Conservation (phyloP, 1,284 basidiomycete genomes). For the Naganishia albida region DNA sequence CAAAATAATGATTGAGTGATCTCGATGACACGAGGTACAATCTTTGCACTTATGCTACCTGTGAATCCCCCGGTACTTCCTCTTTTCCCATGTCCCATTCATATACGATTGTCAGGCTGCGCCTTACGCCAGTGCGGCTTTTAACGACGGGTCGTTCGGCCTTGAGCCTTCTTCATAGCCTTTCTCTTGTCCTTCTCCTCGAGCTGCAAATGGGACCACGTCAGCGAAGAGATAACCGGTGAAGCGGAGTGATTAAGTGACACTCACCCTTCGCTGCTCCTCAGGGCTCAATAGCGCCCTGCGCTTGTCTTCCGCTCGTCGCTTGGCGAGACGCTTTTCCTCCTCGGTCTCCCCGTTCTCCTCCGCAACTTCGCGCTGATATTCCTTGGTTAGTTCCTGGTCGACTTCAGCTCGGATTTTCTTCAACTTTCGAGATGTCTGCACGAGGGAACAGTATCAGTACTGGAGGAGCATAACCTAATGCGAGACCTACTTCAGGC, state of each 20-base stretch:
- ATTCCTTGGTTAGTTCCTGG: constrained; percentile 47
- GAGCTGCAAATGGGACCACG: constrained; percentile 54
- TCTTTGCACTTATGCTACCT: not conserved
- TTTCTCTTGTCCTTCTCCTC: constrained; percentile 76
- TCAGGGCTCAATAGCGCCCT: constrained; percentile 71
- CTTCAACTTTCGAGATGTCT: constrained; percentile 3
- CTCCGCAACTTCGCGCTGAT: constrained; percentile 62
- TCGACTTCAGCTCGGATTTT: constrained; percentile 70
- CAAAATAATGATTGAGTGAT: not conserved
- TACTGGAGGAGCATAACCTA: not conserved
- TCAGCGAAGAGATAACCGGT: not conserved
- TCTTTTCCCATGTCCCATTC: too few species aligned
- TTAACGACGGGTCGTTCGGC: constrained; percentile 36
- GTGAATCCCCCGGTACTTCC: not conserved
- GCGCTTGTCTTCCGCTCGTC: constrained; percentile 70
- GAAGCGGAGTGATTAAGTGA: not conserved
- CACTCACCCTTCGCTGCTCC: constrained; percentile 68
- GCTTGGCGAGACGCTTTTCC: constrained; percentile 69
- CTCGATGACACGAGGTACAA: not conserved
- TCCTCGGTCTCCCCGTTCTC: constrained; percentile 64
- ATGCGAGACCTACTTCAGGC: constrained; percentile 60
- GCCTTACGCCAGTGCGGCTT: not conserved
- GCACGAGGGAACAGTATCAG: not conserved
- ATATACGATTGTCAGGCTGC: not conserved
- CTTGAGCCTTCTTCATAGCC: constrained; percentile 66